These are phyloP conservation scores for Plantago major DNA, from an alignment of 257 asterid species.

Conservation along the genomic window DNA sequence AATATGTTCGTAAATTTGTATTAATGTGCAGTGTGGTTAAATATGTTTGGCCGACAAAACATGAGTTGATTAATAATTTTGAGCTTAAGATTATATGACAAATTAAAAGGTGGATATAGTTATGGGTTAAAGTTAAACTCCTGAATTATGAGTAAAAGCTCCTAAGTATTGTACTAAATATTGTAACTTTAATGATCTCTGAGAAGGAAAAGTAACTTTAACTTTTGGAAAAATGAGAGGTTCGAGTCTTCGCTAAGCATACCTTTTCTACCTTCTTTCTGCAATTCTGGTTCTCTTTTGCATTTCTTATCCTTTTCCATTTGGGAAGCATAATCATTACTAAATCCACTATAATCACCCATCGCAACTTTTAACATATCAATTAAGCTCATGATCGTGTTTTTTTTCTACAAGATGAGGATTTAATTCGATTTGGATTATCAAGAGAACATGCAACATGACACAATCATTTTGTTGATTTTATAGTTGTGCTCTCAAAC, in stretches of 20 bases:
- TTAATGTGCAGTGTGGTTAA: too few relatives aligned
- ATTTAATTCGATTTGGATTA: background rate
- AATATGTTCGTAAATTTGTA: too few relatives aligned
- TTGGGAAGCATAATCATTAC: conserved; percentile 53
- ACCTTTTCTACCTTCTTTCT: conserved; percentile 20
- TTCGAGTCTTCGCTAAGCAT: conserved; percentile 31
- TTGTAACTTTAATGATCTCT: conserved; percentile 20
- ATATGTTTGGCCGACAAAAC: too few relatives aligned
- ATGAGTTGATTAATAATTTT: too few relatives aligned
- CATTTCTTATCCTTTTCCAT: conserved; percentile 19
- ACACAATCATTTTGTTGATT: too few relatives aligned
- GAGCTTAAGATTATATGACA: too few relatives aligned
- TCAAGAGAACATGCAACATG: background rate
- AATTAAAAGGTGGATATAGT: too few relatives aligned
- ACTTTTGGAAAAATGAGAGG: conserved; percentile 28
- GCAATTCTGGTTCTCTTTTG: conserved; percentile 10
- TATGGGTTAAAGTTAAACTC: background rate
- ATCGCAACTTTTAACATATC: conserved; percentile 3
- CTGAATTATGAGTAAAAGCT: background rate
- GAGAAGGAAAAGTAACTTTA: conserved; percentile 38
- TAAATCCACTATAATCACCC: conserved; percentile 31
- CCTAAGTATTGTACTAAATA: conserved; percentile 11
- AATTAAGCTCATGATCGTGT: conserved; percentile 18
- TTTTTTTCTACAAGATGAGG: conserved; percentile 16
- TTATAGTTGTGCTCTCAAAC: too few relatives aligned